Conservation (phyloP, 129 eudicot genomes). For the Ambrosia trifida region DNA sequence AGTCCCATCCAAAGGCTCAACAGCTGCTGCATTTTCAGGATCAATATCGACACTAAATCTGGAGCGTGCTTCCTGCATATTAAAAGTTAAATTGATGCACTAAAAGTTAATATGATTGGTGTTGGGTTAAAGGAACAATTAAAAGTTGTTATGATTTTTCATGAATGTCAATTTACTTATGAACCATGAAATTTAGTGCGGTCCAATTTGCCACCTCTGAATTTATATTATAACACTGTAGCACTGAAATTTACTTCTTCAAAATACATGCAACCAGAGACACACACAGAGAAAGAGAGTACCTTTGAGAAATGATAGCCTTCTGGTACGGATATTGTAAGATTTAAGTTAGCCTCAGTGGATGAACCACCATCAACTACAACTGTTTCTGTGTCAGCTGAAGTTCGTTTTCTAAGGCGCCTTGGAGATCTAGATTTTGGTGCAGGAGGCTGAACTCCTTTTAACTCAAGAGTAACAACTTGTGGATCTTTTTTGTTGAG, state of each 20-base stretch:
- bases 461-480: slow-evolving; percentile 74
- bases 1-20: slow-evolving; percentile 82
- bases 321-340: slow-evolving; percentile 72
- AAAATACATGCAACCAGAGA: not conserved
- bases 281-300: slow-evolving; percentile 1
- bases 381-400: slow-evolving; percentile 62
- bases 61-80: slow-evolving; percentile 86
- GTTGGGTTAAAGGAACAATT: not conserved
- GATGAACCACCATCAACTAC: slow-evolving; percentile 74
- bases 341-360: slow-evolving; percentile 59
- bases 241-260: not conserved
- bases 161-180: slow-evolving; percentile 4
- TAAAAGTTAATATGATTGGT: not conserved
- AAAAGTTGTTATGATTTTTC: slow-evolving; percentile 4
- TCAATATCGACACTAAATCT: slow-evolving; percentile 76
- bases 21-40: slow-evolving; percentile 68
- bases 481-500: slow-evolving; percentile 48
- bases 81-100: slow-evolving; percentile 1
- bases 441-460: slow-evolving; percentile 87
- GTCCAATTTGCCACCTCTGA: slow-evolving; percentile 4
- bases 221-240: not conserved
- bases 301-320: slow-evolving; percentile 99
- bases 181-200: not conserved
- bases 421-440: slow-evolving; percentile 58
- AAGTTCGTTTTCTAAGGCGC: slow-evolving; percentile 80